phyloP scores from a whole-genome alignment of 2,329 filamentous ascomycete genomes.

The Lachnellula occidentalis region DNA sequence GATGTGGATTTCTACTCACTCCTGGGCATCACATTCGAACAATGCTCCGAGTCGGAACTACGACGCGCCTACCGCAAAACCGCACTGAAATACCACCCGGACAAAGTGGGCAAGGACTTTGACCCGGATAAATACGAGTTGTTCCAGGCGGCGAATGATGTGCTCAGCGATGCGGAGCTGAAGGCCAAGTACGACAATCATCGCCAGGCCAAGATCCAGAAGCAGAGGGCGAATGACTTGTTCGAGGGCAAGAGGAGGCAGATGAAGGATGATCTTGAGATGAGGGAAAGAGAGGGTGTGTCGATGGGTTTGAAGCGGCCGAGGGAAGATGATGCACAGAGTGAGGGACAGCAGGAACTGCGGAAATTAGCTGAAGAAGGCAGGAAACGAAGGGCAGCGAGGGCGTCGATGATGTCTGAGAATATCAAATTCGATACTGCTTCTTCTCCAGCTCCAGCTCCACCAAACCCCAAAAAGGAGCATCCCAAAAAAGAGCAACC shows the following conservation, averaged over 20 bases:
- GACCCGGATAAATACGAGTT: conserved; percentile 80
- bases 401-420: conserved; percentile 35
- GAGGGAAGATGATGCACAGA: conserved; percentile 41
- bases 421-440: conserved; percentile 9
- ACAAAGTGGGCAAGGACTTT: conserved; percentile 73
- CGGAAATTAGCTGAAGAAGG: conserved; percentile 48
- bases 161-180: conserved; percentile 65
- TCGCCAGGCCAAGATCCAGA: conserved; percentile 64
- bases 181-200: conserved; percentile 75
- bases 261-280: conserved; percentile 84
- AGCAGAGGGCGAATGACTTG: conserved; percentile 63
- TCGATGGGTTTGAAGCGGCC: conserved; percentile 52
- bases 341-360: conserved; percentile 46
- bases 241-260: conserved; percentile 68
- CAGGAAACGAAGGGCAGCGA: conserved; percentile 44
- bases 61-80: conserved; percentile 69
- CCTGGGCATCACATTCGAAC: conserved; percentile 26
- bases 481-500: conserved; percentile 2
- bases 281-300: conserved; percentile 55
- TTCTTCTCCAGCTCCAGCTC: conserved; percentile 17
- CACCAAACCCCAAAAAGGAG: conserved; percentile 12
- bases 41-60: conserved; percentile 24
- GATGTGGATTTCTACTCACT: conserved; percentile 32
- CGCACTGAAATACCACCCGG: conserved; percentile 87
- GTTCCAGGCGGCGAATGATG: conserved; percentile 79